Conservation (phyloP, 2,329 filamentous ascomycete species). For the Macrophomina pseudophaseolina region DNA sequence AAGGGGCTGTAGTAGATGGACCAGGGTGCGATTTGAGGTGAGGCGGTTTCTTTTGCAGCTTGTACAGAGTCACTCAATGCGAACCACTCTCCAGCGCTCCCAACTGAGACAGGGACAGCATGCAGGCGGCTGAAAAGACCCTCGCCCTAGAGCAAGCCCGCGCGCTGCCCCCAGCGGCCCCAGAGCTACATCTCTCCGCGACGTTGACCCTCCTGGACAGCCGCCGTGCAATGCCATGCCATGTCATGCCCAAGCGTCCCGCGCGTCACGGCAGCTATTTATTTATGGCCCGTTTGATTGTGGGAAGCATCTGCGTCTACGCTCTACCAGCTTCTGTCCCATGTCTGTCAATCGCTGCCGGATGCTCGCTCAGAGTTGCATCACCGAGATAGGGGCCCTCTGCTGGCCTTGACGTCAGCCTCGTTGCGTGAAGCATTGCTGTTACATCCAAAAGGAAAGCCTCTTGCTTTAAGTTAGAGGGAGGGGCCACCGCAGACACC, state of each 20-base stretch:
- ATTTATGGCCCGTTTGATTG: constrained; percentile 24
- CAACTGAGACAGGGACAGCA: constrained; percentile 28
- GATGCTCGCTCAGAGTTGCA: constrained; percentile 13
- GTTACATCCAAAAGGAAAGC: constrained; percentile 39
- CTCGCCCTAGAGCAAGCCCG: constrained; percentile 16
- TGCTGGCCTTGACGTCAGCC: constrained; percentile 38
- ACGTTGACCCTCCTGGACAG: no score
- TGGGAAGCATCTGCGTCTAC: constrained; percentile 2
- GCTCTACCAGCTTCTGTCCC: constrained; percentile 13
- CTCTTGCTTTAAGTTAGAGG: constrained; percentile 29
- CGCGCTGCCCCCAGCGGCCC: constrained; percentile 8
- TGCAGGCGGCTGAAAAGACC: constrained; percentile 27
- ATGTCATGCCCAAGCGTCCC: constrained; percentile 17
- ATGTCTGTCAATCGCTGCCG: background rate
- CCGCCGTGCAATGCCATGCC: background rate
- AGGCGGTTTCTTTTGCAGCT: constrained; percentile 28
- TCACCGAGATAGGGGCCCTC: constrained; percentile 9
- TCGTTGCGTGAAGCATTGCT: constrained; percentile 36
- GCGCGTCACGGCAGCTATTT: constrained; percentile 9
- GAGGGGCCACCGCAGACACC: constrained; percentile 15
- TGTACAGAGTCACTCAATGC: constrained; percentile 28
- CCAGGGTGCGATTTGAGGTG: constrained; percentile 22
- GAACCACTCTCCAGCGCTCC: constrained; percentile 26
- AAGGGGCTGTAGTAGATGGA: constrained; percentile 26
- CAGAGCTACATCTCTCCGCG: background rate